These are phyloP conservation scores for Dactylellina cionopaga DNA, from an alignment of 2,329 filamentous ascomycete species.

Conservation along the genomic window DNA sequence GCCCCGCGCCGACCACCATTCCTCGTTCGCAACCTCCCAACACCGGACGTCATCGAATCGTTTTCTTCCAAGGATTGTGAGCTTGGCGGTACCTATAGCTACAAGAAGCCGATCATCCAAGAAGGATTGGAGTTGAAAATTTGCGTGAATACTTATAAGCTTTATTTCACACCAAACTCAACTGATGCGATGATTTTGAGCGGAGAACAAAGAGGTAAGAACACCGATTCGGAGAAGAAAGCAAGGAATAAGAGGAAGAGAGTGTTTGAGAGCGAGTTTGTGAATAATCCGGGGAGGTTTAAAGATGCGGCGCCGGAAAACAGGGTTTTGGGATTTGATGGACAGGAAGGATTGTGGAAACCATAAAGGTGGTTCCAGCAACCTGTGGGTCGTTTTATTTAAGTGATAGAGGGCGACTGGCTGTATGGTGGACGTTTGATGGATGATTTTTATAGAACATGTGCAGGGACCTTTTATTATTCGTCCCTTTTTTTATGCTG, in stretches of 20 bases:
- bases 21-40: conserved; percentile 75
- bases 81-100: conserved; percentile 65
- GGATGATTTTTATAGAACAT: conserved; percentile 1
- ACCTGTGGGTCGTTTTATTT: background rate
- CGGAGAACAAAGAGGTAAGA: conserved; percentile 59
- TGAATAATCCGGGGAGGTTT: conserved; percentile 67
- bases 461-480: background rate
- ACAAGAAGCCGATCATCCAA: conserved; percentile 58
- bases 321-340: conserved; percentile 31
- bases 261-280: conserved; percentile 66
- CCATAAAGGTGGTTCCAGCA: background rate
- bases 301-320: conserved; percentile 58
- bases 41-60: conserved; percentile 71
- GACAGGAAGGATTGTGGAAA: conserved; percentile 32
- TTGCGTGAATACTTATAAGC: conserved; percentile 80
- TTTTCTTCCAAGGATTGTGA: conserved; percentile 62
- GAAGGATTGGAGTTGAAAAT: conserved; percentile 78
- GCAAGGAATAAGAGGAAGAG: conserved; percentile 63
- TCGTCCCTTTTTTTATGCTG: background rate
- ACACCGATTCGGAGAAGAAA: conserved; percentile 56
- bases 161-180: conserved; percentile 77
- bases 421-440: conserved; percentile 1
- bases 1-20: conserved; percentile 73
- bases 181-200: conserved; percentile 70
- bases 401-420: background rate